Evolutionary conservation across 73 alveolate genomes (phyloP), one percentile per base, ranked within the genome.

Genomic region (Breviolum minutum): DNA sequence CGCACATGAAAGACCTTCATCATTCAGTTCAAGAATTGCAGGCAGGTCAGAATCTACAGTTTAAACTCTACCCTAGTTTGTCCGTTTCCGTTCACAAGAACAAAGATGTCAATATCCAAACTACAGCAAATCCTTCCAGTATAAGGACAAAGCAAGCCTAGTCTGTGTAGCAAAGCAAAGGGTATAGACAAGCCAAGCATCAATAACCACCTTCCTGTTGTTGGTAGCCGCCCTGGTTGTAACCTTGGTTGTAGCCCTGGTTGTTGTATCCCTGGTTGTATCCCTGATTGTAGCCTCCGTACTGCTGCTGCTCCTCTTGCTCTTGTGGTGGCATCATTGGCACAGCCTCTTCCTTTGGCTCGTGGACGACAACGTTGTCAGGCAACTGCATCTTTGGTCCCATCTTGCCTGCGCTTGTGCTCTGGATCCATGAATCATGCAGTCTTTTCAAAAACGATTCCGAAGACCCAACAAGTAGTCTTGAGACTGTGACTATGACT

Each of bases 351-450:
- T 89, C 96, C 70, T 89, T 89, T 32, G 96, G 96, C 92, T 93
- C 98, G 8, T 76, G 98, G 61, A 93, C 98, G 10, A 70, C 63
- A 30, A 93, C 87, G 82, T 93, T 93, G 98, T 93, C 98, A 5
- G 98, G 98, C 83, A 93, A 48, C 70, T 77, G 80, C 82, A 76
- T 93, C 98, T 93, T 93, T 30, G 98, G 98, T n/a, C 98, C 98
- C 90, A 74, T 73, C 91, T 93, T 93, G 92, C 96, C 96, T 70
- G 83, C 54, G 54, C 54, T 40, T 40, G 54, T 40, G 54, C n/a
- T n/a, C n/a, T n/a, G n/a, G n/a, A n/a, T n/a, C n/a, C n/a, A n/a
- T n/a, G n/a, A n/a, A n/a, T n/a, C n/a, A n/a, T n/a, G n/a, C n/a
- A n/a, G 54, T 40, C 54, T 40, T 40, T 3, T 40, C 54, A 40